phyloP scores from a whole-genome alignment of 2,329 filamentous ascomycete species.

The Aureobasidium mangrovei region DNA sequence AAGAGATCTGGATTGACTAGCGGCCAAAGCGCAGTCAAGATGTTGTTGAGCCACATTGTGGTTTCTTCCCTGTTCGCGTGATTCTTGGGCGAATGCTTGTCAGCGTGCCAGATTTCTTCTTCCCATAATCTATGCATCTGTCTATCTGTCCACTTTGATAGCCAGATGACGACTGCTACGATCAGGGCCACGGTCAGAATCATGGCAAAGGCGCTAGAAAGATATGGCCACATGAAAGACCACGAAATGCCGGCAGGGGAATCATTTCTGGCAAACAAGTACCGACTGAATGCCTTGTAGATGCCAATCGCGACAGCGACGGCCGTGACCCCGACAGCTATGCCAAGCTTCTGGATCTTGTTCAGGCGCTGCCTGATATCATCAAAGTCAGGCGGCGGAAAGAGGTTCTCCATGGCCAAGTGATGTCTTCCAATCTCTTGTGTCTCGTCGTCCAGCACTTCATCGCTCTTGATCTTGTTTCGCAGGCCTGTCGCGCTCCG shows the following conservation, averaged over 20 bases:
- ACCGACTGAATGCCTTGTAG: neutral
- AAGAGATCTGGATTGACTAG: constrained; percentile 70
- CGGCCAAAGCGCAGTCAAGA: constrained; percentile 61
- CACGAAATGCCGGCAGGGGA: neutral
- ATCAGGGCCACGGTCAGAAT: neutral
- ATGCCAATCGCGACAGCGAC: neutral
- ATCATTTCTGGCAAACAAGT: neutral
- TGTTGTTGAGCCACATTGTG: constrained; percentile 61
- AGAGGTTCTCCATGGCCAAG: constrained; percentile 41
- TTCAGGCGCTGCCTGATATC: constrained; percentile 24
- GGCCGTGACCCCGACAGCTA: constrained; percentile 1
- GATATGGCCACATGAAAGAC: neutral
- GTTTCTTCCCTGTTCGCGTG: constrained; percentile 50
- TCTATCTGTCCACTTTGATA: constrained; percentile 53
- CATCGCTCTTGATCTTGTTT: constrained; percentile 36
- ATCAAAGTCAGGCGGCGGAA: constrained; percentile 46
- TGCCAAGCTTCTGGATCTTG: constrained; percentile 7
- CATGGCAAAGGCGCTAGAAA: neutral
- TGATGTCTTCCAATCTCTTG: constrained; percentile 35
- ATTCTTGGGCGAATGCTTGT: constrained; percentile 45
- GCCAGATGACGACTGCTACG: constrained; percentile 30
- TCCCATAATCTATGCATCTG: constrained; percentile 56
- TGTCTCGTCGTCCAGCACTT: constrained; percentile 36
- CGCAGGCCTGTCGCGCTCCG: constrained; percentile 38
- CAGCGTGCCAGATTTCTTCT: constrained; percentile 61